Percentiles rank a stretch among this genome's conserved stretches.
Conservation (phyloP, 2,329 filamentous ascomycete species). For the Domatiomyces catenatus region DNA sequence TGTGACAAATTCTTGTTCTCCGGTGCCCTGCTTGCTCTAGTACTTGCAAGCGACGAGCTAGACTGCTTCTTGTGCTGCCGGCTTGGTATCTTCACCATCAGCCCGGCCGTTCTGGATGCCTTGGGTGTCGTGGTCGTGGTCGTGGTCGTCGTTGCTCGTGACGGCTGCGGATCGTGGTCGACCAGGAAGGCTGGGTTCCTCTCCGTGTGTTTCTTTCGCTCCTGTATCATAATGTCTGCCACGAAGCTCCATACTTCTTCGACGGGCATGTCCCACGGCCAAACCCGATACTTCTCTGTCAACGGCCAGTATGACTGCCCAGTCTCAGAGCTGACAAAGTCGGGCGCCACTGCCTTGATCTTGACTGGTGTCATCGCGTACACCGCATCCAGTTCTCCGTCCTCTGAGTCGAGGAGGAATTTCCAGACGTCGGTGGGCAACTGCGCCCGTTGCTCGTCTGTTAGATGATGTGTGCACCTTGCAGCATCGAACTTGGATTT, state of each 20-base stretch:
- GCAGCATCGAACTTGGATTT: background rate
- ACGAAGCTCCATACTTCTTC: background rate
- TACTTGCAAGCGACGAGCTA: background rate
- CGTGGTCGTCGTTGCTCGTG: background rate
- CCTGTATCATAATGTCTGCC: background rate
- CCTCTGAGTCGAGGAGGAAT: background rate
- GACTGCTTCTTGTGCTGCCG: background rate
- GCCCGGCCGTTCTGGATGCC: background rate
- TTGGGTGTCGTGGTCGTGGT: too few relatives aligned
- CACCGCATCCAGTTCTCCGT: background rate
- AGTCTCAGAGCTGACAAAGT: background rate
- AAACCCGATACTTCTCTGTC: background rate
- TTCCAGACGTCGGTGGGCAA: background rate
- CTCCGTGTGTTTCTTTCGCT: background rate
- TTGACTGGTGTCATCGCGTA: background rate
- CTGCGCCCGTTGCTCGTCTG: background rate
- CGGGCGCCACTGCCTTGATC: background rate
- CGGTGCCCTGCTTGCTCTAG: background rate
- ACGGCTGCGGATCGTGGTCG: background rate
- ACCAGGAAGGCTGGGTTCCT: background rate
- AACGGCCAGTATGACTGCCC: background rate
- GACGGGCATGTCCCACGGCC: background rate
- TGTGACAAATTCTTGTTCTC: background rate
- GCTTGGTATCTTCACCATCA: background rate
- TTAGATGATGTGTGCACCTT: background rate